phyloP scores from a whole-genome alignment of 805 yeast genomes.

The Starmera dryadoides region DNA sequence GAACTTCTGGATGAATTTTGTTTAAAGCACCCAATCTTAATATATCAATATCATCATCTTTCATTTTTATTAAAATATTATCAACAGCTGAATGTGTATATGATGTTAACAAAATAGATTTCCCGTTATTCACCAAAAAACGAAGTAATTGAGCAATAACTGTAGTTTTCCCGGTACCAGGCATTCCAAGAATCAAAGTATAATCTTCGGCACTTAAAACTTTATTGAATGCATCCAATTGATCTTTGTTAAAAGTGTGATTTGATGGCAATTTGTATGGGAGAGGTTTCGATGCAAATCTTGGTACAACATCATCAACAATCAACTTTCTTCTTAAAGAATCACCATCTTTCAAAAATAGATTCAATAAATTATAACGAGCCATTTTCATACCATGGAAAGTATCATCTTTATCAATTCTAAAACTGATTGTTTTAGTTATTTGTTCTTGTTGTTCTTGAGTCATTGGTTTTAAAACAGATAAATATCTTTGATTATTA shows the following conservation, averaged over 20 bases:
- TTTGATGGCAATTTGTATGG: constrained; percentile 10
- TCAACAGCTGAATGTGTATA: constrained; percentile 97
- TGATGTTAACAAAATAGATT: constrained; percentile 70
- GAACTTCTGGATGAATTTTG: constrained; percentile 57
- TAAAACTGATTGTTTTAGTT: constrained; percentile 26
- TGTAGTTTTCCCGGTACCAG: constrained; percentile 96
- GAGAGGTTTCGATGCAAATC: constrained; percentile 18
- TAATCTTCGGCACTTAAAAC: constrained; percentile 67
- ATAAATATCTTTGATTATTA: constrained; percentile 43
- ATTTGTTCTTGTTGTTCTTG: constrained; percentile 3
- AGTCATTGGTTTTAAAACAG: constrained; percentile 30
- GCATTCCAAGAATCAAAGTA: constrained; percentile 88
- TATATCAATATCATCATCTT: constrained; percentile 38
- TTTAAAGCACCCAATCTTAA: constrained; percentile 59
- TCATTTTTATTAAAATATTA: constrained; percentile 74
- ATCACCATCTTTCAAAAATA: constrained; percentile 45
- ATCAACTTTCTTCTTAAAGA: constrained; percentile 23
- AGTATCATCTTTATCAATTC: constrained; percentile 78
- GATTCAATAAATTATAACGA: constrained; percentile 63
- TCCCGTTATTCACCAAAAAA: constrained; percentile 49
- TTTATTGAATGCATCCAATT: constrained; percentile 56
- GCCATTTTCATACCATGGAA: constrained; percentile 71
- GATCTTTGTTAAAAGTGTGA: constrained; percentile 58
- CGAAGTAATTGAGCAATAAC: constrained; percentile 73
- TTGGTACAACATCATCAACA: constrained; percentile 25